Percentiles rank a stretch among this genome's conserved stretches.
These are phyloP conservation scores for Sporothrix pallida DNA, from an alignment of 2,329 filamentous ascomycete genomes.

Conservation along the genomic window DNA sequence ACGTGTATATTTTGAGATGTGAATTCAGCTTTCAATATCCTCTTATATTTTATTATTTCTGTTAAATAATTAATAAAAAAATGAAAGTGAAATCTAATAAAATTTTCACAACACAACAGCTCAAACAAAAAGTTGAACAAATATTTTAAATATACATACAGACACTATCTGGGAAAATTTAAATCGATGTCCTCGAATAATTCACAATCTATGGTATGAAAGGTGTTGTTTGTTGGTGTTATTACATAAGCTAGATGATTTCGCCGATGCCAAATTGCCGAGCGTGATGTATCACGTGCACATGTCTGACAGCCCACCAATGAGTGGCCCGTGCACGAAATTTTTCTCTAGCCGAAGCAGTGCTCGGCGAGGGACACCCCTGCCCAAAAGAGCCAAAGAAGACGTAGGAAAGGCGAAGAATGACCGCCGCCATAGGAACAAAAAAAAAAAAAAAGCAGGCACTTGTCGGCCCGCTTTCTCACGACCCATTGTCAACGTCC, in stretches of 20 bases:
- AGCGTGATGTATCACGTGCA: constrained; percentile 12
- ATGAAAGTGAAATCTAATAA: no score
- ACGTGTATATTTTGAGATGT: no score
- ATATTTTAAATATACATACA: no score
- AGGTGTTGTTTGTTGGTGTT: no score
- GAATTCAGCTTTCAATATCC: no score
- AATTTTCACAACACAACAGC: no score
- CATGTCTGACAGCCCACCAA: not conserved
- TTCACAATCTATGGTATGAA: no score
- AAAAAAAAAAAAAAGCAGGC: constrained; percentile 12
- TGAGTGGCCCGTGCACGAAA: constrained; percentile 32
- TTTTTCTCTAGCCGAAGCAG: constrained; percentile 30
- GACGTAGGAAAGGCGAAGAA: constrained; percentile 30
- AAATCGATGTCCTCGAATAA: no score
- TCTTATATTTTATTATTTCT: no score
- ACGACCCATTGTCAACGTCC: not conserved
- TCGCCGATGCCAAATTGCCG: not conserved
- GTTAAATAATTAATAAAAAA: no score
- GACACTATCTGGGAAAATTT: no score
- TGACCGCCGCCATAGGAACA: not conserved
- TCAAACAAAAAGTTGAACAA: no score
- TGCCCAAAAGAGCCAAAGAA: constrained; percentile 5
- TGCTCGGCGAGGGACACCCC: not conserved
- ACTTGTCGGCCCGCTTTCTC: not conserved
- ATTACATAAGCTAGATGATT: constrained; percentile 5